Percentiles rank a stretch among this genome's conserved stretches.
These are phyloP conservation scores for Aspergillus uvarum DNA, from an alignment of 2,329 filamentous ascomycete genomes.

Conservation along the genomic window DNA sequence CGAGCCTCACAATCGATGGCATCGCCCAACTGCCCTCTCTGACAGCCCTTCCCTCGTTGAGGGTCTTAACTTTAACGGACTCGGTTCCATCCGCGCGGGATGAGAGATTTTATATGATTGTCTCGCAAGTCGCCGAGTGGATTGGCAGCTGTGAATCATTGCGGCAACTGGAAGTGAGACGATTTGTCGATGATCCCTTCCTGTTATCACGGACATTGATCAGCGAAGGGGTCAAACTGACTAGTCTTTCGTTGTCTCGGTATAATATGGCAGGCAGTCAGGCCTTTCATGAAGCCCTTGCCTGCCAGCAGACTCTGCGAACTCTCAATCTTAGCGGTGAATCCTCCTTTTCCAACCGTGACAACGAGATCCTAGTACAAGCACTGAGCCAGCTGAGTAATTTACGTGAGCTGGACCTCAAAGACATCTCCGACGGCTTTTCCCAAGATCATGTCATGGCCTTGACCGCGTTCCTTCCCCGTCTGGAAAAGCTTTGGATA, in stretches of 20 bases:
- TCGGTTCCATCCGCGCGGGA: slow-evolving; percentile 46
- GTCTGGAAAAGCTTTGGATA: slow-evolving; percentile 35
- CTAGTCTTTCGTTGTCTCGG: slow-evolving; percentile 29
- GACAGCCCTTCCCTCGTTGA: slow-evolving; percentile 37
- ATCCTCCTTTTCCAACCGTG: slow-evolving; percentile 24
- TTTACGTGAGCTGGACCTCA: slow-evolving; percentile 34
- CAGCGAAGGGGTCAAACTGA: slow-evolving; percentile 27
- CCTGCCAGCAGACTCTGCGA: slow-evolving; percentile 28
- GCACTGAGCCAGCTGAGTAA: slow-evolving; percentile 29
- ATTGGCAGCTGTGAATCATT: slow-evolving; percentile 55
- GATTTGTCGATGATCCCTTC: slow-evolving; percentile 52
- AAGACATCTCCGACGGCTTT: slow-evolving; percentile 37
- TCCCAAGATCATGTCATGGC: slow-evolving; percentile 29
- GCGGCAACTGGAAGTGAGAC: slow-evolving; percentile 50
- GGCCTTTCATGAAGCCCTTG: slow-evolving; percentile 31
- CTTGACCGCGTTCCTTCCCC: slow-evolving; percentile 29
- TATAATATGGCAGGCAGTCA: slow-evolving; percentile 26
- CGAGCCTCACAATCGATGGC: slow-evolving; percentile 49
- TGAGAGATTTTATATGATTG: slow-evolving; percentile 53
- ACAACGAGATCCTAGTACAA: slow-evolving; percentile 32
- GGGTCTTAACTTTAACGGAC: slow-evolving; percentile 52
- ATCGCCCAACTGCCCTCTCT: slow-evolving; percentile 37
- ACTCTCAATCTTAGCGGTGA: slow-evolving; percentile 33
- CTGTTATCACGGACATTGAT: slow-evolving; percentile 30
- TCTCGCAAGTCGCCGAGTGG: slow-evolving; percentile 55